Base-by-base conservation (phyloP, 2,329 filamentous ascomycete genomes). In the Lachnellula cervina region DNA sequence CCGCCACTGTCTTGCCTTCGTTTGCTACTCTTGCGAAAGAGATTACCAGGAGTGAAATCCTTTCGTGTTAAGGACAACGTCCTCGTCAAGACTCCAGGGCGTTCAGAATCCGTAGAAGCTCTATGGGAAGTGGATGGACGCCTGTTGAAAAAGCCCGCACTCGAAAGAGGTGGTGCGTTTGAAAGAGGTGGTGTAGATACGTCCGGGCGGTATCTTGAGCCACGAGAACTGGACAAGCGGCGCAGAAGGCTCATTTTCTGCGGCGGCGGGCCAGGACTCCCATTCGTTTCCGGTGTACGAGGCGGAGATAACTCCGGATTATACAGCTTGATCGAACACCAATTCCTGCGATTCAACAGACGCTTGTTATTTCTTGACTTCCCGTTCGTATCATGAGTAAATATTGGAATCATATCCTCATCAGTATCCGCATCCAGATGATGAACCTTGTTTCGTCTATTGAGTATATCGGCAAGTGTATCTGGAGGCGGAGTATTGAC, bases 401-500 rank as follows among this genome's bases (percentile, higher is more conserved):
- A 99, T 59, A 99, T 84, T 0, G 93, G 90, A 44, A 97, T 94
- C 89, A 99, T 95, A 71, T 90, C 85, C 72, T 99, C 94, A 55
- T 97, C 90, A 0, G 94, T 99, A 54, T 92, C 77, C 57, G 79
- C 78, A 70, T 88, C 84, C 55, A 88, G 82, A 64, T 88, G 84
- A 63, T 88, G 84, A 1, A 88, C 71, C 71, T 87, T 97, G 76
- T 97, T 97, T 28, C 94, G 84, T 75, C 89, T 94, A 76, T 97
- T 97, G 58, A 99, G 80, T 51, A 96, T 82, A 71, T 99, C 93
- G 5, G 90, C 90, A 76, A 97, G 80, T 67, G 95, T 77, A 51
- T 94, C 89, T 0, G 92, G 88, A 17, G 92, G 90, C 5, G 95
- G 94, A 14, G 88, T 86, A 69, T 99, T 97, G 65, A 88, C 93